Base-by-base conservation (phyloP, 352 stramenopile species). In the Peronospora destructor region DNA sequence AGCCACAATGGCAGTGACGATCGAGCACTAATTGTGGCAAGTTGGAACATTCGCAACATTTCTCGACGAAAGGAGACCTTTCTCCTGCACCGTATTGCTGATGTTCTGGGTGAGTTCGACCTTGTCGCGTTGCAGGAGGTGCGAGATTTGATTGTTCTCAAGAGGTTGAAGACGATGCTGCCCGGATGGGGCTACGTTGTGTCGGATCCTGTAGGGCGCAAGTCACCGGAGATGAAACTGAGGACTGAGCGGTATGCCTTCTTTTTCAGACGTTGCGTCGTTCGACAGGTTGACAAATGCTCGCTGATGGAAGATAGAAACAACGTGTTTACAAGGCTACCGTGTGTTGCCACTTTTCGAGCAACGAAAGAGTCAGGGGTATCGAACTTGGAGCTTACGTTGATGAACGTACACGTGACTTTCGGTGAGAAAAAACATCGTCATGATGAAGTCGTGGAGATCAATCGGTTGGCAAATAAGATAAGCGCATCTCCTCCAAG, bases 11-110 rank as follows among this genome's bases (percentile, higher is more conserved):
- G 37, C 9, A 10, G 35, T 38, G 19, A 26, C 10, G 47, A 56
- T 16, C 49, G 21, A 19, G 54, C 56, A 16, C 17, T 88, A 14
- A 51, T 88, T 29, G 47, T 86, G 6, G 78, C 70, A 0, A 84
- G 73, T 45, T 87, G 72, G 73, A 90, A 90, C 23, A 75, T 90
- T n/a, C 72, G 73, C 60, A 84, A 86, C 38, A 53, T 87, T 49
- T 87, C 76, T 2, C 67, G 62, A 19, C 54, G 46, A n/a, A 72
- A 75, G 30, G 62, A 77, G 4, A 53, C 58, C 9, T 45, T 49
- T 26, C 49, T 68, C 3, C 40, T 85, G 3, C 16, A 76, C 14
- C 66, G 68, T n/a, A 83, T 90, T 19, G 59, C 59, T 2, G 61
- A 68, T 0, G 46, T 81, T 30, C 46, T 87, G 17, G 30, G 59